phyloP scores from a whole-genome alignment of 2,329 filamentous ascomycete genomes.

The Dactylellina parvicollis region DNA sequence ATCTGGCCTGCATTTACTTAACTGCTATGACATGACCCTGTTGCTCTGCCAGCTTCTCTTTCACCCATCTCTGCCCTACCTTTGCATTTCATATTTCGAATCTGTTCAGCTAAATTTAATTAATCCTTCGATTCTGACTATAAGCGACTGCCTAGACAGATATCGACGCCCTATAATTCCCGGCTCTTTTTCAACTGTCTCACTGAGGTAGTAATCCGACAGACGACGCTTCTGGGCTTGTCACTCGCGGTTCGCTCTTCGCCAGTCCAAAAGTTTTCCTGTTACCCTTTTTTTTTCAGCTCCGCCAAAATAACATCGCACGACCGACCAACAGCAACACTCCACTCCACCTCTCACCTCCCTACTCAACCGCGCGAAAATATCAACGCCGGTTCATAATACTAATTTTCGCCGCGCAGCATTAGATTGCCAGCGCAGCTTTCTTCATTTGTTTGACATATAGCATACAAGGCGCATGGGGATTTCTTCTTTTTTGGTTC shows the following conservation, averaged over 20 bases:
- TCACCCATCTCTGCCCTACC: slow-evolving; percentile 13
- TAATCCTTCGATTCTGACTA: slow-evolving; percentile 48
- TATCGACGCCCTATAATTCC: slow-evolving; percentile 18
- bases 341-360: neutral
- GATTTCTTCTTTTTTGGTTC: slow-evolving; percentile 8
- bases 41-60: slow-evolving; percentile 25
- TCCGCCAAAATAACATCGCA: slow-evolving; percentile 54
- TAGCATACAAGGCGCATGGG: slow-evolving; percentile 17
- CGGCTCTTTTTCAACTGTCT: slow-evolving; percentile 29
- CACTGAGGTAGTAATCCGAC: slow-evolving; percentile 32
- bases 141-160: slow-evolving; percentile 46
- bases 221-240: slow-evolving; percentile 19
- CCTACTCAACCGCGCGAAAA: slow-evolving; percentile 7
- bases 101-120: slow-evolving; percentile 34
- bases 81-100: slow-evolving; percentile 23
- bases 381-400: slow-evolving; percentile 5
- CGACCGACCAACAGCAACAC: slow-evolving; percentile 26
- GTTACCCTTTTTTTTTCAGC: slow-evolving; percentile 42
- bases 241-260: slow-evolving; percentile 39
- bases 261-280: slow-evolving; percentile 42
- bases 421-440: slow-evolving; percentile 18
- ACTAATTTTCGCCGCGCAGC: slow-evolving; percentile 22
- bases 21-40: slow-evolving; percentile 49
- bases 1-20: slow-evolving; percentile 40
- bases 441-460: neutral